Evolutionary conservation across 2,329 filamentous ascomycete genomes (phyloP).

Genomic region (Grosmannia clavigera): DNA sequence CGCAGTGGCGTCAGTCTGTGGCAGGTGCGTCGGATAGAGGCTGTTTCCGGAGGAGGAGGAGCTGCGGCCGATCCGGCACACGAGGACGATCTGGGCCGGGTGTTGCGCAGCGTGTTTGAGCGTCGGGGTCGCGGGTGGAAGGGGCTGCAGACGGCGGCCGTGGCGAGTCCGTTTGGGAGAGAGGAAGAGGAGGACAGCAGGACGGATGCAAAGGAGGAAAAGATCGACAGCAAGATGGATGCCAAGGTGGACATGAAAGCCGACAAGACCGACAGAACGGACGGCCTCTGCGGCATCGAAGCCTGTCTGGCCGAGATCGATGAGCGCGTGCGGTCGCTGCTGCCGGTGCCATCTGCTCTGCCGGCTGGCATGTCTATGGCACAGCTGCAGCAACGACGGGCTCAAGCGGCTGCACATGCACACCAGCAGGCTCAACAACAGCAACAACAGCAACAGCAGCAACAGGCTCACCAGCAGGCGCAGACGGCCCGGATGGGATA

Average conservation of each 20-base stretch:
- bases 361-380: conserved; percentile 1
- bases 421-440: not conserved
- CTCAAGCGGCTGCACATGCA: conserved; percentile 4
- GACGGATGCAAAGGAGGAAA: no score
- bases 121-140: conserved; percentile 31
- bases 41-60: conserved; percentile 13
- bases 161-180: conserved; percentile 21
- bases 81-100: conserved; percentile 23
- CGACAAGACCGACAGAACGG: not conserved
- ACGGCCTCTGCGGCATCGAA: conserved; percentile 25
- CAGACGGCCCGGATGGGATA: conserved; percentile 3
- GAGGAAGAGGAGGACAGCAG: no score
- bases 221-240: no score
- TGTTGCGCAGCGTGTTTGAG: conserved; percentile 33
- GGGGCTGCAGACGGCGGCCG: conserved; percentile 35
- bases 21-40: conserved; percentile 31
- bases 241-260: no score
- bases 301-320: conserved; percentile 34
- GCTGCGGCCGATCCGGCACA: conserved; percentile 12
- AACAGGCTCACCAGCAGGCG: not conserved
- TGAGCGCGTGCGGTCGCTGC: conserved; percentile 28
- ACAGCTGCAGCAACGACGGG: conserved; percentile 9
- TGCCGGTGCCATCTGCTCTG: conserved; percentile 6
- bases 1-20: conserved; percentile 38
- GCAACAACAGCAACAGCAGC: not conserved